Evolutionary conservation across 345 rosid species (phyloP).

Genomic region (Citrus inodora): DNA sequence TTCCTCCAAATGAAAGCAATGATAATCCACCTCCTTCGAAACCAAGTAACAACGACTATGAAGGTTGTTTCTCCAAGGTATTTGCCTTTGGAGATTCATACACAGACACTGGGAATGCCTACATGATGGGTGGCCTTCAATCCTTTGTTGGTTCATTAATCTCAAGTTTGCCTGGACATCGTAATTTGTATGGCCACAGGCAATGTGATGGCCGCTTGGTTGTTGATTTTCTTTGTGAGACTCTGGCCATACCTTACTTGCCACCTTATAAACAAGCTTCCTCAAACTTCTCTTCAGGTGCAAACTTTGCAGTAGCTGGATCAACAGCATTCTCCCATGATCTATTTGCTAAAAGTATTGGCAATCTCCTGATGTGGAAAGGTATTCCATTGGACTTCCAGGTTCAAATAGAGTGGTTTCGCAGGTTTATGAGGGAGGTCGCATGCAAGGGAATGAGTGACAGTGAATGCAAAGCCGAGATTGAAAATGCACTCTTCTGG

Average conservation of each 20-base stretch:
- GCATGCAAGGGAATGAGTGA: constrained; percentile 15
- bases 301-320: constrained; percentile 43
- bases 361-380: constrained; percentile 21
- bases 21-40: background rate
- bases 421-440: background rate
- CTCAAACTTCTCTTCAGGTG: constrained; percentile 22
- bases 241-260: constrained; percentile 27
- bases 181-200: background rate
- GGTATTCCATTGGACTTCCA: constrained; percentile 23
- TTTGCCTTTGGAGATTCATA: constrained; percentile 48
- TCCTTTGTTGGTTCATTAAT: constrained; percentile 5
- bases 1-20: background rate
- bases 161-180: background rate
- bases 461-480: constrained; percentile 4
- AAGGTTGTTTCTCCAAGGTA: constrained; percentile 22
- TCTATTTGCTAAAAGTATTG: background rate
- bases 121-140: constrained; percentile 19
- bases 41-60: background rate
- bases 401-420: constrained; percentile 39
- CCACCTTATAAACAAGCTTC: constrained; percentile 18
- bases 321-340: constrained; percentile 27
- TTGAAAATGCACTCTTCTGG: constrained; percentile 33
- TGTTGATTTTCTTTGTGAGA: constrained; percentile 37
- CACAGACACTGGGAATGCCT: constrained; percentile 47
- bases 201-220: constrained; percentile 31